A percentile compares a stretch with the other conserved stretches of the same genome.
phyloP scores from a whole-genome alignment of 2,329 filamentous ascomycete species.

The Fusarium bulbicola region DNA sequence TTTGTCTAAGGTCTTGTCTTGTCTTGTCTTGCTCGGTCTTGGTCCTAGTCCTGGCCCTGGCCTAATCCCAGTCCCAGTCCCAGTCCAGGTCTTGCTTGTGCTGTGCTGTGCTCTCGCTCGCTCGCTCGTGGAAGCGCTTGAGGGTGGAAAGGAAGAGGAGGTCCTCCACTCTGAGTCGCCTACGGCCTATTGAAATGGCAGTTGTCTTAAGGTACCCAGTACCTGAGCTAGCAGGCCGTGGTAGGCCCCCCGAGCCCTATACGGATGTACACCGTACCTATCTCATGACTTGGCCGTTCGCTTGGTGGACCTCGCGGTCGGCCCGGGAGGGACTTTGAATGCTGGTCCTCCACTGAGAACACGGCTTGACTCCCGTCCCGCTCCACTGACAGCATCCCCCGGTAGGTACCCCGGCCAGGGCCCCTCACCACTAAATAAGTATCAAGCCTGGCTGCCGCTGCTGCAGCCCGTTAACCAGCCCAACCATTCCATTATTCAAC shows the following conservation, averaged over 20 bases:
- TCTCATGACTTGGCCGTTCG: constrained; percentile 14
- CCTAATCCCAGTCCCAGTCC: background rate
- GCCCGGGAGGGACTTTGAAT: constrained; percentile 24
- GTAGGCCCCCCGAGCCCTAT: background rate
- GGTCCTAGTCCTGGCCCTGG: constrained; percentile 8
- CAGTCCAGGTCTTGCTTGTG: constrained; percentile 10
- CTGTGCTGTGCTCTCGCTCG: background rate
- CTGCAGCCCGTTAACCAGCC: constrained; percentile 22
- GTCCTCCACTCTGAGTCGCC: constrained; percentile 23
- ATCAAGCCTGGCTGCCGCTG: constrained; percentile 14
- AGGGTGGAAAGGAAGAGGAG: constrained; percentile 35
- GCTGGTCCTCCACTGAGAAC: constrained; percentile 32
- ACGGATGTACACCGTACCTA: constrained; percentile 27
- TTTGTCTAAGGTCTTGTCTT: constrained; percentile 19
- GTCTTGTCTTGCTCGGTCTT: constrained; percentile 16
- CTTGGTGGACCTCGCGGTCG: constrained; percentile 26
- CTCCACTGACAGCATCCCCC: constrained; percentile 36
- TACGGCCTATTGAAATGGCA: constrained; percentile 17
- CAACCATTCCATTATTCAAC: constrained; percentile 18
- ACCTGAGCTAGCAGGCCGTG: background rate
- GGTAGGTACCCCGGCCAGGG: constrained; percentile 4
- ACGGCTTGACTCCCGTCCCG: constrained; percentile 29
- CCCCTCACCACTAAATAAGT: constrained; percentile 22
- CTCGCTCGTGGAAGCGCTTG: constrained; percentile 31
- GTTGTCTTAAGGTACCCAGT: constrained; percentile 14